Evolutionary conservation across 148 eudicot genomes (phyloP), one percentile per base, ranked within the genome.

Genomic region (Diospyros lotus): DNA sequence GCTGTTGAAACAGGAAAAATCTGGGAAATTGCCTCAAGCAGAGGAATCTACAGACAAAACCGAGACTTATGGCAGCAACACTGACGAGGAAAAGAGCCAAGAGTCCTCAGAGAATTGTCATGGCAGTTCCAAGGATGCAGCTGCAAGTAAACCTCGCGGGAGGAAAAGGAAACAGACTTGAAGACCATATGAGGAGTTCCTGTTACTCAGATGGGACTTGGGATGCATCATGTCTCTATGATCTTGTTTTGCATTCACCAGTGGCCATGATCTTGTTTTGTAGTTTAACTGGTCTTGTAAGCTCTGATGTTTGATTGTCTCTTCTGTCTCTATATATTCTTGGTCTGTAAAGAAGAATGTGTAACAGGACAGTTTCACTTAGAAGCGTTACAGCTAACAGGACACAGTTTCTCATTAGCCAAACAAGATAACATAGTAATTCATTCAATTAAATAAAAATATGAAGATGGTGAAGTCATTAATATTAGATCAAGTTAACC

Each of bases 1-100:
- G 75, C 83, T 88, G 40, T 84, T 89, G 2, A 86, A 89, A 48
- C 79, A 80, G 77, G 81, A 55, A 53, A 82, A 79, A 9, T 64
- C 75, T 38, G 77, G 77, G 41, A 85, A 91, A 78, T 66, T 56
- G 69, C 78, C 85, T 28, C 85, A 78, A 75, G 84, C 84, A 80
- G 93, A 89, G 18, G 94, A 78, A n/a, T 89, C 97, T 53, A 77
- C 91, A 42, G 97, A 89, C 44, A 87, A 76, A 81, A 90, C 96
- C 1, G 89, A 87, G 75, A 76, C 86, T 76, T 90, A 80, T 74
- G 86, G 78, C 66, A 82, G 82, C 50, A 84, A 45, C 43, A 82
- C 79, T 74, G 91, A 87, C 45, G 80, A 88, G 43, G 80, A 60
- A 0, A 73, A 68, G 15, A 79, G 80, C 6, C 80, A 83, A 82